Base-by-base conservation (phyloP, 345 rosid genomes). In the Salix dunnii region DNA sequence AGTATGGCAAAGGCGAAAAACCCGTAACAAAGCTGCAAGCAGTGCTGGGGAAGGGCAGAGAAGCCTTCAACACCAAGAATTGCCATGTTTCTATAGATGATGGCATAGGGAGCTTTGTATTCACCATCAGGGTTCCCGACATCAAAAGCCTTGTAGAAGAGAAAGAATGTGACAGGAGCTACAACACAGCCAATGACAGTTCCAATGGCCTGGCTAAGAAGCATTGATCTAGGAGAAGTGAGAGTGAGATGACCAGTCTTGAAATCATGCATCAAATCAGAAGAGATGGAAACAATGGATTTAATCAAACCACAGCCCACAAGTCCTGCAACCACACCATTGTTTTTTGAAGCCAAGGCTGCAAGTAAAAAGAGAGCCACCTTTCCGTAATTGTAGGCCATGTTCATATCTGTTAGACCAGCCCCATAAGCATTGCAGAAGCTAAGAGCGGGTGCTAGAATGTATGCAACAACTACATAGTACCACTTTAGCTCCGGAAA, bases 401-500 rank as follows among this genome's bases (percentile, higher is more conserved):
- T 92, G 88, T 94, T 96, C 95, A 96, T 94, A 85, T 93, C 99
- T 0, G 98, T 96, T 38, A 94, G 86, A 12, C 99, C 98, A 6
- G 97, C 96, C 1, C 99, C 97, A 20, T 96, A 96, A 0, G 99
- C 99, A 60, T 96, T 96, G 86, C 99, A 94, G 86, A 92, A 96
- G 83, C 98, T 86, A 33, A 96, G 93, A 76, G 90, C 83, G 2
- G 99, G 99, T 0, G 99, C 98, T 0, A 94, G 88, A 60, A 89
- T 79, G 86, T 96, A 96, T 13, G 98, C 99, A 11, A 91, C 92
- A 9, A 91, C 88, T 55, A 96, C 88, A 23, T 82, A 92, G 85
- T 89, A 96, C 98, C 99, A 96, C 80, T 92, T 96, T 35, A 96
- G 84, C 79, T 93, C 83, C 46, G 97, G 97, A 79, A 96, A 94